phyloP scores from a whole-genome alignment of 768 basidiomycete genomes.

The Austroboletus eburneus region DNA sequence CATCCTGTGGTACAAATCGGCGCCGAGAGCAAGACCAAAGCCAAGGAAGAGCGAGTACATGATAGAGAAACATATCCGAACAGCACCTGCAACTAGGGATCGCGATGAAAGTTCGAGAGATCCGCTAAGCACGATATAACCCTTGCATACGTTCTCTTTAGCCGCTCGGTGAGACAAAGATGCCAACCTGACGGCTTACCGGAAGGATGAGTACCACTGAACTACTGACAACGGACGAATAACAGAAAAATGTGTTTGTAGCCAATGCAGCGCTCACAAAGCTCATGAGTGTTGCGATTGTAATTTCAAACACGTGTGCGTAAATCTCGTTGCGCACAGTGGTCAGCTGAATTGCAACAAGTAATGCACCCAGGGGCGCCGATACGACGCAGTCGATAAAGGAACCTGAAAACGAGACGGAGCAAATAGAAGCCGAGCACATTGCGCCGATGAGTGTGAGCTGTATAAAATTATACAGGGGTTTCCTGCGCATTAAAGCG shows the following conservation, averaged over 20 bases:
- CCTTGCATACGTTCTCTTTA: constrained; percentile 22
- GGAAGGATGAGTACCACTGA: constrained; percentile 80
- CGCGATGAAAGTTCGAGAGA: constrained; percentile 76
- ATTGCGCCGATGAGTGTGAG: constrained; percentile 69
- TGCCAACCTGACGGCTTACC: constrained; percentile 33
- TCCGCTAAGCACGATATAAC: constrained; percentile 55
- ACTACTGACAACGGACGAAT: constrained; percentile 72
- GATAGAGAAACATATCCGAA: constrained; percentile 74
- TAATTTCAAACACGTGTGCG: constrained; percentile 79
- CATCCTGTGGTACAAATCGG: constrained; percentile 59
- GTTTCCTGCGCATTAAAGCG: constrained; percentile 61
- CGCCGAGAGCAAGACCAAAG: constrained; percentile 81
- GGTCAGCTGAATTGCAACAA: constrained; percentile 69
- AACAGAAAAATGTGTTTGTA: constrained; percentile 64
- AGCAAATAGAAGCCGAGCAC: constrained; percentile 73
- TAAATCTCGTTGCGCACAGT: constrained; percentile 75
- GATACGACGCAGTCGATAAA: constrained; percentile 73
- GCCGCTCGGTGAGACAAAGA: not conserved
- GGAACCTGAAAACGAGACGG: constrained; percentile 66
- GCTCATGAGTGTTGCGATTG: constrained; percentile 72
- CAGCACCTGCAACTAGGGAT: constrained; percentile 81
- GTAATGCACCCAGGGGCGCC: constrained; percentile 71
- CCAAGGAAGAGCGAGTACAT: constrained; percentile 74
- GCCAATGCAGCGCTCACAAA: constrained; percentile 76
- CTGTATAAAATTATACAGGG: constrained; percentile 58